Evolutionary conservation across 176 grass and related monocot genomes (phyloP).

Genomic region (Musa troglodytarum): DNA sequence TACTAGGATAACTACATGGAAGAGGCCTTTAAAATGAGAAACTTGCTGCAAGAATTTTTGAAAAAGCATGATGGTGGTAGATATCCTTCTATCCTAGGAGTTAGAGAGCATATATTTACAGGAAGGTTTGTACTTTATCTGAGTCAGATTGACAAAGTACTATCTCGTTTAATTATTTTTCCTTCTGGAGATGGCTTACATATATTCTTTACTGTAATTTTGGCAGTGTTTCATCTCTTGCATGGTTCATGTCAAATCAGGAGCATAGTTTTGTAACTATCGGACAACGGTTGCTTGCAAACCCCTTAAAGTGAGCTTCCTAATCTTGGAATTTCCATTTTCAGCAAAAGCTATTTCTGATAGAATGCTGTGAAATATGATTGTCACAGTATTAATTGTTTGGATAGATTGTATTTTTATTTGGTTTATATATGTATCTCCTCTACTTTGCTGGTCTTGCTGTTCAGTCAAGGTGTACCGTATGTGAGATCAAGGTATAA

Average conservation of each 20-base stretch:
- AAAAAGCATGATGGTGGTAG: slow-evolving; percentile 47
- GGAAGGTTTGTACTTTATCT: slow-evolving; percentile 49
- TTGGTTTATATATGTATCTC: no score
- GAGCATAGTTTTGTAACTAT: slow-evolving; percentile 97
- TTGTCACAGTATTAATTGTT: no score
- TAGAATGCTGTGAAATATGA: no score
- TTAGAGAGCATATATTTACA: slow-evolving; percentile 97
- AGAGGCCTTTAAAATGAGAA: slow-evolving; percentile 98
- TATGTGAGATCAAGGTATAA: no score
- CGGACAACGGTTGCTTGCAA: slow-evolving; percentile 74
- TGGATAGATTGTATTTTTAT: no score
- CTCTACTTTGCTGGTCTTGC: no score
- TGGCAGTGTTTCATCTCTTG: slow-evolving; percentile 89
- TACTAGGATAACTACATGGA: slow-evolving; percentile 93
- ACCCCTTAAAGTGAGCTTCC: slow-evolving; percentile 72
- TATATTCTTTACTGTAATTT: slow-evolving; percentile 23
- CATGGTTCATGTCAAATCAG: slow-evolving; percentile 99
- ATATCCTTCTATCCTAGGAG: slow-evolving; percentile 82
- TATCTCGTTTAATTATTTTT: not conserved
- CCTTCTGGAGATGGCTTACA: slow-evolving; percentile 24
- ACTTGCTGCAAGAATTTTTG: slow-evolving; percentile 87
- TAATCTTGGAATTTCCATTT: slow-evolving; percentile 1
- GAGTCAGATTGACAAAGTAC: not conserved
- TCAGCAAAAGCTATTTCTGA: not conserved
- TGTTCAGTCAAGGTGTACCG: no score